Conservation (phyloP, 805 yeast genomes). For the Grigorovia transvaalensis region DNA sequence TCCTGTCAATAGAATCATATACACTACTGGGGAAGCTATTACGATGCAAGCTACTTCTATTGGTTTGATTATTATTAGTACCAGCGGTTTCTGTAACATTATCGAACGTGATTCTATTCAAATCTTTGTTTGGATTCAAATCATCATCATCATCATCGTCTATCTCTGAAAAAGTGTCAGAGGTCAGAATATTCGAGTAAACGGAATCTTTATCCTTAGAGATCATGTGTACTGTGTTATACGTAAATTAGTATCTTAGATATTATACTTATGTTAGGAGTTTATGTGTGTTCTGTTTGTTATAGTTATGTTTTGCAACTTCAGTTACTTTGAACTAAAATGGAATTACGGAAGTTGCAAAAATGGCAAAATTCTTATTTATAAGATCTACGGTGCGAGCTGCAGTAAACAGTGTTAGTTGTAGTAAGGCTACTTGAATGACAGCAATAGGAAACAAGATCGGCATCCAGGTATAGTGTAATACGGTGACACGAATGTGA, state of each 20-base stretch:
- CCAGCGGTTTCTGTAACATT: not conserved
- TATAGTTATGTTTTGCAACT: not conserved
- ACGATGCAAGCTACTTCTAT: not conserved
- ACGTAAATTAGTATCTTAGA: not conserved
- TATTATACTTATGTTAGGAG: not conserved
- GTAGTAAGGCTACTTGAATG: no score
- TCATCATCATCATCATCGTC: constrained; percentile 12
- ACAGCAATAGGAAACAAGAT: no score
- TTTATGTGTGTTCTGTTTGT: no score
- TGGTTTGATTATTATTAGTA: not conserved
- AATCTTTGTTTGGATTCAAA: not conserved
- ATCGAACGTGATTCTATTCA: not conserved
- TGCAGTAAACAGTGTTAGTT: no score
- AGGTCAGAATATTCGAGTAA: not conserved
- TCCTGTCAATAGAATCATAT: not conserved
- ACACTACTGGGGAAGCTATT: not conserved
- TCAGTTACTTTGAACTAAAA: not conserved
- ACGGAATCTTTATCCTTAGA: not conserved
- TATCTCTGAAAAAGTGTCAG: constrained; percentile 9
- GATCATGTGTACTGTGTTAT: not conserved
- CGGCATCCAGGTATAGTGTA: no score
- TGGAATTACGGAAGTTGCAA: not conserved
- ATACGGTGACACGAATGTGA: no score
- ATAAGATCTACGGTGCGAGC: not conserved
- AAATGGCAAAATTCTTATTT: no score